phyloP scores from a whole-genome alignment of 2,329 filamentous ascomycete genomes.

The Claviceps sp. region DNA sequence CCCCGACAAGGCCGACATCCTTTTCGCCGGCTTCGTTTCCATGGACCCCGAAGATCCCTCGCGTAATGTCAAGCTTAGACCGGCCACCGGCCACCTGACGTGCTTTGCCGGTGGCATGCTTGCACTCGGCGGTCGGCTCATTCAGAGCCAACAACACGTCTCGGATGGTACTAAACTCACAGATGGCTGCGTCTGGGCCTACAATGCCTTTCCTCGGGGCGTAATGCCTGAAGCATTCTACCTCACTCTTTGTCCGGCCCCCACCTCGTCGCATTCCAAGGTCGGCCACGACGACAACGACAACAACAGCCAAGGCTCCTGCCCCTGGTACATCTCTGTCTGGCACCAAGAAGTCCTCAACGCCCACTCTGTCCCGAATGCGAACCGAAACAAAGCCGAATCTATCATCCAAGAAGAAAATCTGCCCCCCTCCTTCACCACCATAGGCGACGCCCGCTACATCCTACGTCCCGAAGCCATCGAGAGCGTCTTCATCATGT shows the following conservation, averaged over 20 bases:
- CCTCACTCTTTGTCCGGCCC: constrained; percentile 24
- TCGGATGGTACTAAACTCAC: constrained; percentile 50
- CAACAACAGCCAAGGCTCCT: constrained; percentile 6
- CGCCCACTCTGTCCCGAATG: constrained; percentile 11
- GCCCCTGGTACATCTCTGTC: constrained; percentile 21
- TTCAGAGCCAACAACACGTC: constrained; percentile 44
- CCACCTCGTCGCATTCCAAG: no score
- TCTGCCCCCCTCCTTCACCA: constrained; percentile 48
- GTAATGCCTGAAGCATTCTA: constrained; percentile 42
- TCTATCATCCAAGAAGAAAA: constrained; percentile 14
- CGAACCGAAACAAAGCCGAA: constrained; percentile 11
- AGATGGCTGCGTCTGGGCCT: constrained; percentile 58
- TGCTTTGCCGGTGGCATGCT: constrained; percentile 60
- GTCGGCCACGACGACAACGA: not conserved
- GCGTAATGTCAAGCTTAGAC: not conserved
- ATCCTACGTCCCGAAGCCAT: constrained; percentile 40
- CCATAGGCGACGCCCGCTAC: constrained; percentile 36
- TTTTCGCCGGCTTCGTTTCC: constrained; percentile 38
- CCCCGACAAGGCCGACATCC: constrained; percentile 45
- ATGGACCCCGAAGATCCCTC: constrained; percentile 22
- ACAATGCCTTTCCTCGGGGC: constrained; percentile 43
- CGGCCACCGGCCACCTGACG: constrained; percentile 5
- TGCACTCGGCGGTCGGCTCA: constrained; percentile 49
- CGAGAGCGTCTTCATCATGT: constrained; percentile 40
- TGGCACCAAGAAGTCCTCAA: constrained; percentile 22